Base-by-base conservation (phyloP, 208 protist species). In the Crithidia bombi region DNA sequence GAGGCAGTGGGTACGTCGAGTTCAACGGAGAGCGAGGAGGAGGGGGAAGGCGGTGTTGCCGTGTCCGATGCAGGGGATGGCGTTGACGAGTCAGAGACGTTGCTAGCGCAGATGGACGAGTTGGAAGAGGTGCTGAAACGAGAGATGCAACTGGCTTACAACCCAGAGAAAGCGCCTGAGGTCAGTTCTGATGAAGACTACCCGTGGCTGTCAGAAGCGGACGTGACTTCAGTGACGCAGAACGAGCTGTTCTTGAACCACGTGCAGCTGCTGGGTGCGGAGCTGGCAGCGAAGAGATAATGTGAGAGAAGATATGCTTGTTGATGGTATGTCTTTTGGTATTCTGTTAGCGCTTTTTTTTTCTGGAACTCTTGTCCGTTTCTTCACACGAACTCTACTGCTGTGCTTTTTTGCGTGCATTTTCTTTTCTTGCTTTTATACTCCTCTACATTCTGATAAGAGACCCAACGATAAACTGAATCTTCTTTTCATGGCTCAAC, bases 201-300 rank as follows among this genome's bases (percentile, higher is more conserved):
- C 7, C 5, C 61, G 23, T 59, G 75, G 54, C 25, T 65, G 55
- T 41, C 70, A n/a, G 64, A 50, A 33, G 66, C 55, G 19, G 75
- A 80, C 3, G 73, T 81, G 47, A 11, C 38, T 3, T 11, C 74
- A 14, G 38, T 90, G 0, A 43, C 76, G 7, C 51, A 51, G 5
- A 90, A 86, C 47, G 50, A 77, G 26, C 55, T 85, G 10, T 79
- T 90, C 50, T 39, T 67, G 51, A 54, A 79, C 12, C 76, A 82
- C 41, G 63, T 84, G 23, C 58, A 85, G 51, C 75, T 90, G 38
- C 52, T 90, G 2, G 57, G 62, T 14, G 52, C 63, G 19, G 71
- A 77, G 49, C 59, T 77, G 44, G 58, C 26, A n/a, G n/a, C n/a
- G n/a, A n/a, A n/a, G 5, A 65, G 21, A 2, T 5, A 33, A 2